Conservation (phyloP, 306 rosid genomes). For the Chamaecrista fasciculata region DNA sequence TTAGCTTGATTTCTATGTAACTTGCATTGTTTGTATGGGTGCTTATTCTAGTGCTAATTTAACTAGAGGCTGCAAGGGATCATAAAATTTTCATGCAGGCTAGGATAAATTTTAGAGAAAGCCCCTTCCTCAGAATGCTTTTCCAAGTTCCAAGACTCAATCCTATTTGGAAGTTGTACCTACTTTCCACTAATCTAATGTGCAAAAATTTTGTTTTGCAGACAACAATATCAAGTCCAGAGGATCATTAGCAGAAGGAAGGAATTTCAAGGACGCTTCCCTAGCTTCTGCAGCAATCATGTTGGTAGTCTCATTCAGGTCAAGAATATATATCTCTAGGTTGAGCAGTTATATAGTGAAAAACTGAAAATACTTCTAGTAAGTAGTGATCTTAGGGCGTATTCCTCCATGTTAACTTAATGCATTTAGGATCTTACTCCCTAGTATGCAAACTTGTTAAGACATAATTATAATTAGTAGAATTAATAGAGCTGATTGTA, state of each 20-base stretch:
- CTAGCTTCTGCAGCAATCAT: conserved; percentile 13
- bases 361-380: neutral
- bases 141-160: neutral
- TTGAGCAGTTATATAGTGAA: neutral
- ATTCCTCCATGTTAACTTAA: neutral
- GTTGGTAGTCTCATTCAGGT: conserved; percentile 6
- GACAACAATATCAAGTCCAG: neutral
- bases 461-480: no score
- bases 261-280: conserved; percentile 4
- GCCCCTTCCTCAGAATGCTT: neutral
- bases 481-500: no score
- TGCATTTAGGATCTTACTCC: neutral
- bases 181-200: conserved; percentile 9
- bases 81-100: neutral
- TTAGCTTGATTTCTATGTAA: neutral
- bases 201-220: conserved; percentile 15
- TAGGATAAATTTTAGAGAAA: neutral
- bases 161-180: conserved; percentile 9
- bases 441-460: no score
- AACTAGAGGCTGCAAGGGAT: no score
- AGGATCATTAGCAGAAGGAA: neutral
- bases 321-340: neutral
- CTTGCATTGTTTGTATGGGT: neutral
- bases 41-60: neutral
- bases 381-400: neutral